phyloP scores from a whole-genome alignment of 2,329 filamentous ascomycete genomes.

The Akanthomyces lecanii region DNA sequence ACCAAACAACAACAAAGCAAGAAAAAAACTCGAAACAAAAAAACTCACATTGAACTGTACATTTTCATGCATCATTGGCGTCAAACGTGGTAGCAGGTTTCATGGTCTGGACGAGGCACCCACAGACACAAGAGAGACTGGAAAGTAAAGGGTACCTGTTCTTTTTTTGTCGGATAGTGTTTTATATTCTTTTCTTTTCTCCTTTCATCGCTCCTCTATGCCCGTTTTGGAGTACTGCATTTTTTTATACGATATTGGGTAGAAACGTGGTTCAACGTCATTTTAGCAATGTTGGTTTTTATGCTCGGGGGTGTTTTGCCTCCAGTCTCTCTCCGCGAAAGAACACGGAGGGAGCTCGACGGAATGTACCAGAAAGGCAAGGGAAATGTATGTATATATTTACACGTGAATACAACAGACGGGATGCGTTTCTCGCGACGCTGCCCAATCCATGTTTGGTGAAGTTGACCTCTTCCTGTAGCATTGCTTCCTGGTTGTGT shows the following conservation, averaged over 20 bases:
- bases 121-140: neutral
- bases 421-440: neutral
- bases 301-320: neutral
- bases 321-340: no score
- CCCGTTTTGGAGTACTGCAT: neutral
- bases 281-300: constrained; percentile 10
- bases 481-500: neutral
- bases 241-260: constrained; percentile 7
- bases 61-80: constrained; percentile 17
- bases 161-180: neutral
- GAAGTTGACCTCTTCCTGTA: neutral
- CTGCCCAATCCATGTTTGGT: neutral
- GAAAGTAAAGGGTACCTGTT: neutral
- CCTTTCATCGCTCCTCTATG: neutral
- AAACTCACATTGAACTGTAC: constrained; percentile 4
- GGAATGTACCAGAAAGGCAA: neutral
- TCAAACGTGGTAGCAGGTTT: constrained; percentile 4
- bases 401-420: constrained; percentile 1
- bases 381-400: neutral
- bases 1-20: neutral
- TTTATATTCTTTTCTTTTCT: neutral
- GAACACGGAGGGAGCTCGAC: neutral
- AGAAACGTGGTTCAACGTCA: neutral
- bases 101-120: neutral
- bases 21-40: neutral